A percentile compares a stretch with the other conserved stretches of the same genome.
phyloP scores from a whole-genome alignment of 345 rosid genomes.

The Lumnitzera racemosa region DNA sequence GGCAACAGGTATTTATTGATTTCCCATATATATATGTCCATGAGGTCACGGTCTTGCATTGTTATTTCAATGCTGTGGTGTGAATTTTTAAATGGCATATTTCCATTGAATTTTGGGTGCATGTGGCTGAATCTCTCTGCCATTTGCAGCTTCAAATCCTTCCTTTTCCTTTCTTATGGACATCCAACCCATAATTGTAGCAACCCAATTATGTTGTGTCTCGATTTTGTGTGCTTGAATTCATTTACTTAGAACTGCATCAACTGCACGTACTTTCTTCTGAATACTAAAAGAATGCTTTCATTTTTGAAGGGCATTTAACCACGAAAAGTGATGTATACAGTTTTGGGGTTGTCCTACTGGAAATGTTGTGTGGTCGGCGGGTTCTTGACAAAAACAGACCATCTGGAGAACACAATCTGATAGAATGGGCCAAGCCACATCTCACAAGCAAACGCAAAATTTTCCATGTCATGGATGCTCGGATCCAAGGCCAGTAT shows the following conservation, averaged over 20 bases:
- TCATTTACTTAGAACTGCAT: too few relatives aligned
- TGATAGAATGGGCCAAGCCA: slow-evolving; percentile 91
- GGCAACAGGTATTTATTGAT: slow-evolving; percentile 48
- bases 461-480: slow-evolving; percentile 63
- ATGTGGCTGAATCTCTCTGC: too few relatives aligned
- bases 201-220: too few relatives aligned
- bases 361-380: slow-evolving; percentile 80
- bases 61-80: too few relatives aligned
- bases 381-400: slow-evolving; percentile 76
- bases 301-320: slow-evolving; percentile 49
- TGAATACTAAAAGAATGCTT: not conserved
- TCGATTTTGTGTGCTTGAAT: too few relatives aligned
- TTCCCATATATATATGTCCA: not conserved
- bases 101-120: too few relatives aligned
- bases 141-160: too few relatives aligned
- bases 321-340: slow-evolving; percentile 77
- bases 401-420: slow-evolving; percentile 67
- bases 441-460: slow-evolving; percentile 69
- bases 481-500: slow-evolving; percentile 57
- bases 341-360: slow-evolving; percentile 88
- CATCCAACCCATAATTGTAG: too few relatives aligned
- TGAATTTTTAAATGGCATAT: too few relatives aligned
- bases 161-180: too few relatives aligned
- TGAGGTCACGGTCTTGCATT: not conserved
- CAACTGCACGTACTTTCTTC: too few relatives aligned